Base-by-base conservation (phyloP, 202 grass and related monocot species). In the Panicum hallii region DNA sequence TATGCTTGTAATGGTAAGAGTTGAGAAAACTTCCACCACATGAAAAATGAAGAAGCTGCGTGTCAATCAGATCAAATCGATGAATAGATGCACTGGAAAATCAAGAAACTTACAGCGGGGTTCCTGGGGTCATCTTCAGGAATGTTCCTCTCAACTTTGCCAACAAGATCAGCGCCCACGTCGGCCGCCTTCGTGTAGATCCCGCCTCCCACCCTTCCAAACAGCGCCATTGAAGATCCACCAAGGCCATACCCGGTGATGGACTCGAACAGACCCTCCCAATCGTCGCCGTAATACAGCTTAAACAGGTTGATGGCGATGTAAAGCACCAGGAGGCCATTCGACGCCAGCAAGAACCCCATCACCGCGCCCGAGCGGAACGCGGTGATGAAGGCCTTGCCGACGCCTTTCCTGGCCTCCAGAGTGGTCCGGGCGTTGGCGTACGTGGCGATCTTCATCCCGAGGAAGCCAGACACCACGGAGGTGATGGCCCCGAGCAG, bases 111-210 rank as follows among this genome's bases (percentile, higher is more conserved):
- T 75, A 94, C 92, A 52, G 92, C 89, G 41, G 92, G 89, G 55
- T 94, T 94, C 49, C 92, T 91, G 12, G 92, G 92, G 53, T 94
- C 92, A 85, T 94, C 92, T 78, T 94, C 92, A 77, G 92, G 92
- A 50, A 94, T 94, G 81, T 94, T 89, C 83, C 83, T 89, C 69
- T 94, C 92, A 60, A 94, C 77, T 79, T 94, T 94, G 17, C 92
- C 92, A 34, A 94, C 92, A 87, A 94, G 92, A 38, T 94, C 89
- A 28, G 89, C 92, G 53, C 89, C 89, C 38, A 94, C 92, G 17
- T 94, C 87, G 61, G 92, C 92, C 17, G 92, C 92, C 84, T 94
- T 91, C 2, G 92, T 94, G 76, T 94, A 94, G 84, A 94, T 94
- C 45, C 89, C 92, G 42, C 92, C 92, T 20, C 81, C 92, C 3